phyloP scores from a whole-genome alignment of 2,329 filamentous ascomycete genomes.

The Annulohypoxylon truncatum region DNA sequence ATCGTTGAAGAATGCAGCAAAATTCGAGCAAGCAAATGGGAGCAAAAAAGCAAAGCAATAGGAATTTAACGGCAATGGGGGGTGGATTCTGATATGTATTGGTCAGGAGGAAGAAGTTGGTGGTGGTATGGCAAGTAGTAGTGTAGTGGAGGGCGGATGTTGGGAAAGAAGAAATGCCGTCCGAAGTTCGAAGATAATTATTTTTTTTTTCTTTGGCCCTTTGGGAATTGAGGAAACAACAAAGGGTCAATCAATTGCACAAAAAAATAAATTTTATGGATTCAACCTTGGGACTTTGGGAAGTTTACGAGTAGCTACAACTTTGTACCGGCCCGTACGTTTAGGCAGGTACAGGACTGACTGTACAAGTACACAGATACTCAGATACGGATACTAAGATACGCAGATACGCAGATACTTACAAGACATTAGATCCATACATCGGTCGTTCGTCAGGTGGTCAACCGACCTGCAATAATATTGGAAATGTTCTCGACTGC shows the following conservation, averaged over 20 bases:
- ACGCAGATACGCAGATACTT: background rate
- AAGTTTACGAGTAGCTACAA: conserved; percentile 13
- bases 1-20: conserved; percentile 43
- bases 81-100: conserved; percentile 43
- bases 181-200: conserved; percentile 40
- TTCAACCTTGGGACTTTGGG: conserved; percentile 8
- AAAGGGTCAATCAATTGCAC: conserved; percentile 38
- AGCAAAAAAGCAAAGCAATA: conserved; percentile 43
- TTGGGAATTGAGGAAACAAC: conserved; percentile 41
- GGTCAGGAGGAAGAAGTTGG: conserved; percentile 24
- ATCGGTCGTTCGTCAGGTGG: conserved; percentile 33
- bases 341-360: conserved; percentile 33
- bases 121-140: conserved; percentile 21
- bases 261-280: conserved; percentile 41
- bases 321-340: conserved; percentile 20
- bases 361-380: conserved; percentile 14
- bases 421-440: conserved; percentile 3
- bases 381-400: conserved; percentile 6
- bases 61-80: conserved; percentile 43
- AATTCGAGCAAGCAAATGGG: conserved; percentile 28
- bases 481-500: conserved; percentile 25
- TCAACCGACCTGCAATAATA: conserved; percentile 29
- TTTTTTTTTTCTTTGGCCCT: conserved; percentile 33
- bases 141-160: conserved; percentile 38
- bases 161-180: conserved; percentile 39